These are phyloP conservation scores for Cryptosporidium meleagridis DNA, from an alignment of 169 alveolate genomes.

Conservation along the genomic window DNA sequence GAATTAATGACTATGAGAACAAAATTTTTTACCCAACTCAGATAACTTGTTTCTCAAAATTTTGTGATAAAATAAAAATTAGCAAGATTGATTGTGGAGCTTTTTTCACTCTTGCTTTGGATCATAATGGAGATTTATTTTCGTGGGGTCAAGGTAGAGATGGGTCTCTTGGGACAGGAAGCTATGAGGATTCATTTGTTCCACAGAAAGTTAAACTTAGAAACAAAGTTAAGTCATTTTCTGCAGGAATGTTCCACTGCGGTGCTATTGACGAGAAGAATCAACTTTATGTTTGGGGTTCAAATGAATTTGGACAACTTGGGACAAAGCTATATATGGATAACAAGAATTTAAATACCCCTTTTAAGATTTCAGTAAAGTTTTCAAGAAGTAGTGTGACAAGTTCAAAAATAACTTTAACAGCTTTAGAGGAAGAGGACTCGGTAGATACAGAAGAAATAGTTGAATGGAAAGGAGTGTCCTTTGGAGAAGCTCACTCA, in stretches of 20 bases:
- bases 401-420: neutral
- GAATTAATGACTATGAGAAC: constrained; percentile 23
- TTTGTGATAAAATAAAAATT: neutral
- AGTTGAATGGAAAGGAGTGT: constrained; percentile 43
- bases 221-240: constrained; percentile 7
- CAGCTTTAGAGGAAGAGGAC: neutral
- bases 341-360: constrained; percentile 4
- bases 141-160: constrained; percentile 74
- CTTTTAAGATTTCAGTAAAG: neutral
- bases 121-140: constrained; percentile 29
- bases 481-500: constrained; percentile 64
- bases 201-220: constrained; percentile 18
- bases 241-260: constrained; percentile 70
- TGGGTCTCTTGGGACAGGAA: constrained; percentile 62
- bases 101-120: constrained; percentile 32
- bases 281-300: constrained; percentile 66
- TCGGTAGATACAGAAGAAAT: neutral
- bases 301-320: constrained; percentile 70
- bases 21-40: constrained; percentile 4
- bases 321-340: constrained; percentile 3
- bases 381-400: neutral
- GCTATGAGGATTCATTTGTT: constrained; percentile 12
- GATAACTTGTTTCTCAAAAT: constrained; percentile 5
- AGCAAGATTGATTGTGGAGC: constrained; percentile 39
- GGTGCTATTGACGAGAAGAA: constrained; percentile 35